A percentile compares a stretch with the other conserved stretches of the same genome.
phyloP scores from a whole-genome alignment of 2,329 filamentous ascomycete genomes.

The Apiospora rasikravindrae region DNA sequence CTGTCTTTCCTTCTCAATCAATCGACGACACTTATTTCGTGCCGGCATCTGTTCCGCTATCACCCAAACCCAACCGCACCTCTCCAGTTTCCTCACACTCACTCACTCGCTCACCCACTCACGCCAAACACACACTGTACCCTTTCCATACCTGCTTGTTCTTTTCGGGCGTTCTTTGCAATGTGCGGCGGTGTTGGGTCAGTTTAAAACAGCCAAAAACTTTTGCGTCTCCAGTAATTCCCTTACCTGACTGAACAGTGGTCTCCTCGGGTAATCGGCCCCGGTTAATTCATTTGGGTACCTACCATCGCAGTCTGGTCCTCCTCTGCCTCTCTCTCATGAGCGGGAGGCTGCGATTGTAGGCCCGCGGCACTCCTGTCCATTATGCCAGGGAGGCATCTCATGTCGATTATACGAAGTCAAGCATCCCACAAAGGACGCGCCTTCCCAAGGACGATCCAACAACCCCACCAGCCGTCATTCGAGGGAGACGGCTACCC shows the following conservation, averaged over 20 bases:
- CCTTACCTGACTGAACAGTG: slow-evolving; percentile 16
- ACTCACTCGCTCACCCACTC: neutral
- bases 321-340: neutral
- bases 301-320: neutral
- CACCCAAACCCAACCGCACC: neutral
- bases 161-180: neutral
- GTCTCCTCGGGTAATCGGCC: slow-evolving; percentile 15
- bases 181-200: slow-evolving; percentile 16
- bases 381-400: slow-evolving; percentile 16
- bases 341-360: slow-evolving; percentile 14
- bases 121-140: neutral
- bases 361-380: slow-evolving; percentile 5
- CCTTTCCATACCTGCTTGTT: neutral
- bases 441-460: slow-evolving; percentile 14
- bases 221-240: slow-evolving; percentile 8
- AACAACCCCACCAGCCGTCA: slow-evolving; percentile 17
- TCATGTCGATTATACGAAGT: slow-evolving; percentile 12
- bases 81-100: neutral
- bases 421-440: slow-evolving; percentile 7
- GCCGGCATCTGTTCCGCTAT: slow-evolving; percentile 9
- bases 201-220: slow-evolving; percentile 17
- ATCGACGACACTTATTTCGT: slow-evolving; percentile 1
- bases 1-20: slow-evolving; percentile 2
- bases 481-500: slow-evolving; percentile 17
- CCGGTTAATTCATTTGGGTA: slow-evolving; percentile 4